A percentile compares a stretch with the other conserved stretches of the same genome.
Evolutionary conservation across 2,329 filamentous ascomycete genomes (phyloP).

Genomic region (Balansia obtecta): DNA sequence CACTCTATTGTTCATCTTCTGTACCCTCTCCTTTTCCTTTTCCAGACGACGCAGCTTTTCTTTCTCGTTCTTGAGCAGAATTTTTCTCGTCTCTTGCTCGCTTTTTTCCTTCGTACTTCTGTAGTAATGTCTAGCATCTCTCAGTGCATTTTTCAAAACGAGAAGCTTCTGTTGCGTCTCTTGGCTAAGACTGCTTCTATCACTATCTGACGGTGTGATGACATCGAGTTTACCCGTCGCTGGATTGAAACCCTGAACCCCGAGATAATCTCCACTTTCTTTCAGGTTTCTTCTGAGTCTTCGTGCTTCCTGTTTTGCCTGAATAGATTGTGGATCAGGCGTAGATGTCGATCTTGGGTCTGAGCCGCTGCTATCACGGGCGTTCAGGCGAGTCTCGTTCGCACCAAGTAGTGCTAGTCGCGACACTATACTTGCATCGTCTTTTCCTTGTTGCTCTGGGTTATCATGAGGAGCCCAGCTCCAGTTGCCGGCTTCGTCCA

Average conservation of each 20-base stretch:
- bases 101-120: constrained; percentile 31
- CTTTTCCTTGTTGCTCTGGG: constrained; percentile 5
- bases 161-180: constrained; percentile 20
- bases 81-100: constrained; percentile 28
- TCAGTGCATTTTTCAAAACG: constrained; percentile 19
- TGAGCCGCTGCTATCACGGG: neutral
- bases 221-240: constrained; percentile 40
- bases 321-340: constrained; percentile 6
- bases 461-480: constrained; percentile 9
- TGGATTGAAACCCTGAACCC: constrained; percentile 46
- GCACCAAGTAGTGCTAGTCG: neutral
- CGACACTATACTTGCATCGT: neutral
- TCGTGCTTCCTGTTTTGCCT: constrained; percentile 20
- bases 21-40: constrained; percentile 25
- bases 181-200: constrained; percentile 22
- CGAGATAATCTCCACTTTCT: constrained; percentile 45
- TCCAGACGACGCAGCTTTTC: constrained; percentile 32
- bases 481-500: constrained; percentile 8
- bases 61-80: constrained; percentile 18
- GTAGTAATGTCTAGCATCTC: constrained; percentile 22
- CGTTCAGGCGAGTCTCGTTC: neutral
- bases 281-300: constrained; percentile 32
- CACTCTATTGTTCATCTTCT: constrained; percentile 18
- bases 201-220: constrained; percentile 36
- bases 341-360: neutral